A percentile compares a stretch with the other conserved stretches of the same genome.
Evolutionary conservation across 2,329 filamentous ascomycete genomes (phyloP).

Genomic region (Aspergillus intermedius): DNA sequence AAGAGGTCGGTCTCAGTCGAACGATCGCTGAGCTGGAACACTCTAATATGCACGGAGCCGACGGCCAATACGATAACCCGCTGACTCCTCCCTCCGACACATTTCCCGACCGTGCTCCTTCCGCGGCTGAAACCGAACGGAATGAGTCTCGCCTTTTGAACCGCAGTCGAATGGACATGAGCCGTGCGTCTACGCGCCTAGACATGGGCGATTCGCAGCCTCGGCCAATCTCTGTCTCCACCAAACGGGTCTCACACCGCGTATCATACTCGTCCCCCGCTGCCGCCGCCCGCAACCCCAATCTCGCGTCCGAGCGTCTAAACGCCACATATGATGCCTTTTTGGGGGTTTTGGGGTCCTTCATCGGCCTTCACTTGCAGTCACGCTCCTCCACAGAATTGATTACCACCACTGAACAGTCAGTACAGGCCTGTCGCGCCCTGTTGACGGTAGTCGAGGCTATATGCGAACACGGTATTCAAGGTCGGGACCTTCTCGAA

Average conservation of each 20-base stretch:
- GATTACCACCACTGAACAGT: conserved; percentile 72
- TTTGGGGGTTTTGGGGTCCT: conserved; percentile 82
- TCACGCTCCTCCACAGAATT: conserved; percentile 85
- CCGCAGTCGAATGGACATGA: conserved; percentile 24
- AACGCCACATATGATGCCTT: conserved; percentile 78
- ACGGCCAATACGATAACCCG: conserved; percentile 24
- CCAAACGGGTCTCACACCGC: conserved; percentile 57
- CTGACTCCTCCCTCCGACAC: conserved; percentile 35
- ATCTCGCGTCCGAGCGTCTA: conserved; percentile 77
- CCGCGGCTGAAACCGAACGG: conserved; percentile 22
- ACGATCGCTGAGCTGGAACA: conserved; percentile 35
- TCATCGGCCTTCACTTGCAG: conserved; percentile 88
- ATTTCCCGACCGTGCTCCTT: conserved; percentile 21
- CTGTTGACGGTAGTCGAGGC: conserved; percentile 74
- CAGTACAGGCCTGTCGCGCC: conserved; percentile 71
- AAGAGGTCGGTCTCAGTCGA: conserved; percentile 41
- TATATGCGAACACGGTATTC: conserved; percentile 69
- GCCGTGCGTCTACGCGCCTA: conserved; percentile 21
- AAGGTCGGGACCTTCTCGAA: conserved; percentile 60
- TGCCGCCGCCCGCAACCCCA: conserved; percentile 56
- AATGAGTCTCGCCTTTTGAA: conserved; percentile 28
- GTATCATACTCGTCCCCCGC: conserved; percentile 68
- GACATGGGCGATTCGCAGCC: conserved; percentile 21
- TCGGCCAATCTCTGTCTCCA: conserved; percentile 28
- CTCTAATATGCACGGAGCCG: conserved; percentile 10